A percentile compares a stretch with the other conserved stretches of the same genome.
These are phyloP conservation scores for Fomitopsis betulina DNA, from an alignment of 1,284 basidiomycete genomes.

Conservation along the genomic window DNA sequence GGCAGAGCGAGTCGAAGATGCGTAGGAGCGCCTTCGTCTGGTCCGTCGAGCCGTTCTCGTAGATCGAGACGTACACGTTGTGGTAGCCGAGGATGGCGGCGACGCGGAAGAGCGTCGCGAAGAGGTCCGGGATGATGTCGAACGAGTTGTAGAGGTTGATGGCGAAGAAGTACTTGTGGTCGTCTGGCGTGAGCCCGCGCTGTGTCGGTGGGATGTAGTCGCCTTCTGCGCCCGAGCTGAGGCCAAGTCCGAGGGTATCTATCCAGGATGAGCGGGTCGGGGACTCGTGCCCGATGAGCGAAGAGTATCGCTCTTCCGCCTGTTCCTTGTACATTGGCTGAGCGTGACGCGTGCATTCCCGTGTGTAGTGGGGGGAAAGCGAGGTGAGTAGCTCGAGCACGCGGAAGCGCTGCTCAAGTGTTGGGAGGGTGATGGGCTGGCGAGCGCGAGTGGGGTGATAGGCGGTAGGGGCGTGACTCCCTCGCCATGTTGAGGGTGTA, in stretches of 20 bases:
- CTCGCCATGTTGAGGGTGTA: conserved; percentile 48
- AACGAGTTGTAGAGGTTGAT: conserved; percentile 99
- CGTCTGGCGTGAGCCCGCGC: conserved; percentile 43
- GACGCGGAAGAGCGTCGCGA: conserved; percentile 91
- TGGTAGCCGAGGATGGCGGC: conserved; percentile 89
- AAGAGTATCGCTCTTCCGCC: conserved; percentile 76
- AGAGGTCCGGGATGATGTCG: conserved; percentile 93
- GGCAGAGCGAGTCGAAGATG: conserved; percentile 88
- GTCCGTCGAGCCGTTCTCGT: conserved; percentile 95
- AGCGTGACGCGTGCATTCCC: conserved; percentile 80
- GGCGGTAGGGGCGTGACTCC: conserved; percentile 42
- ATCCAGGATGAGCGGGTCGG: conserved; percentile 63
- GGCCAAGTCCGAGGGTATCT: conserved; percentile 34
- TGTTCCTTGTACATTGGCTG: conserved; percentile 84
- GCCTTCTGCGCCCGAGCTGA: conserved; percentile 40
- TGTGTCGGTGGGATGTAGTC: conserved; percentile 38
- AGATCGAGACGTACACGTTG: conserved; percentile 95
- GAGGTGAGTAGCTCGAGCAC: conserved; percentile 84
- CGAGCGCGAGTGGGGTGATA: conserved; percentile 35
- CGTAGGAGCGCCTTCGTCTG: conserved; percentile 93
- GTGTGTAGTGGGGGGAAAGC: conserved; percentile 85
- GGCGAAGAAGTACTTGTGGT: conserved; percentile 97
- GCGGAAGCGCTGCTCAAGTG: conserved; percentile 74
- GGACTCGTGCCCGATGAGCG: conserved; percentile 74
- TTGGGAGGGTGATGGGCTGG: conserved; percentile 64